Evolutionary conservation across 2,329 filamentous ascomycete genomes (phyloP).

Genomic region (Coniella vitis): DNA sequence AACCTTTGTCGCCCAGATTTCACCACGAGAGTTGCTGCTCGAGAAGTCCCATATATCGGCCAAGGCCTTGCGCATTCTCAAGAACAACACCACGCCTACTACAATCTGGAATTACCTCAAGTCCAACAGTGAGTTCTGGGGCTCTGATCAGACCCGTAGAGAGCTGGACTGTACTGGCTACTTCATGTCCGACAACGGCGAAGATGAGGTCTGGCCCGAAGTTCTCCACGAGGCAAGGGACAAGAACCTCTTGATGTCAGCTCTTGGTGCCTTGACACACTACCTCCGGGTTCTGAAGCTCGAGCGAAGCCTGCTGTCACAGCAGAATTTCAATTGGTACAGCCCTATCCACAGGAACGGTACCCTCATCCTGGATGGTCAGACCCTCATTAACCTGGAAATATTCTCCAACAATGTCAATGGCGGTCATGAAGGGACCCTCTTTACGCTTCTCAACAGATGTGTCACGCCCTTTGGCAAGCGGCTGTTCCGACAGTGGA

Average conservation of each 20-base stretch:
- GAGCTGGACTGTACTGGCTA: constrained; percentile 77
- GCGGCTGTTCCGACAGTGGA: constrained; percentile 91
- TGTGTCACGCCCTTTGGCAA: constrained; percentile 97
- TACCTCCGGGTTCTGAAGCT: constrained; percentile 85
- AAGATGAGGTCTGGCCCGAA: constrained; percentile 67
- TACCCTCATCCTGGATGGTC: constrained; percentile 86
- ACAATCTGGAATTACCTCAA: constrained; percentile 96
- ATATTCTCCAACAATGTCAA: constrained; percentile 91
- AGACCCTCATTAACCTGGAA: constrained; percentile 96
- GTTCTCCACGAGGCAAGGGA: constrained; percentile 64
- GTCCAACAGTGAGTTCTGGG: constrained; percentile 82
- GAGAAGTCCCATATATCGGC: constrained; percentile 82
- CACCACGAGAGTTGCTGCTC: constrained; percentile 79
- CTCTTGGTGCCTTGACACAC: constrained; percentile 79
- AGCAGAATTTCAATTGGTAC: constrained; percentile 87
- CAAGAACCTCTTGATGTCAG: constrained; percentile 82
- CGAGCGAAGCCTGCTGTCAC: constrained; percentile 77
- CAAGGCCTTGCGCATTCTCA: constrained; percentile 87
- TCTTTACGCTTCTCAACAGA: constrained; percentile 85
- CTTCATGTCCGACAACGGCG: constrained; percentile 53
- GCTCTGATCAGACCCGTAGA: constrained; percentile 70
- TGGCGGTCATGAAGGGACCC: constrained; percentile 74
- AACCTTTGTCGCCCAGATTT: constrained; percentile 88
- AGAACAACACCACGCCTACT: constrained; percentile 88
- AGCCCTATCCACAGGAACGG: constrained; percentile 87